phyloP scores from a whole-genome alignment of 768 basidiomycete genomes.

The Tephrocybe sp. region DNA sequence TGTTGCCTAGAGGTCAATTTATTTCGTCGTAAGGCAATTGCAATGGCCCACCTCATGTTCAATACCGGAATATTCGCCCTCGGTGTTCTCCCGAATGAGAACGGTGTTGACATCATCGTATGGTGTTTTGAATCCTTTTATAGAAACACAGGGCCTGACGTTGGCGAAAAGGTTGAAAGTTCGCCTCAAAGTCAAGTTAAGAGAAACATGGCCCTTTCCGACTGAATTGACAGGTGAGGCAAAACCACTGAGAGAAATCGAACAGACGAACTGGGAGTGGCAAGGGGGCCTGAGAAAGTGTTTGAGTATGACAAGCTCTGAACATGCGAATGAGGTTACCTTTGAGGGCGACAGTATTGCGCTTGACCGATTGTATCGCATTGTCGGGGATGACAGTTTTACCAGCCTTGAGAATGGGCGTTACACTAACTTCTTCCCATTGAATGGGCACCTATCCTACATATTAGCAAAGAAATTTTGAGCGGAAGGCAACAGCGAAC shows the following conservation, averaged over 20 bases:
- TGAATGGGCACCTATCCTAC: slow-evolving; percentile 83
- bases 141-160: slow-evolving; percentile 94
- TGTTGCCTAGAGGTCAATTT: slow-evolving; percentile 25
- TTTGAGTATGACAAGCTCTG: background rate
- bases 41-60: slow-evolving; percentile 83
- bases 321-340: slow-evolving; percentile 44
- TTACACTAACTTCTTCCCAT: slow-evolving; percentile 99
- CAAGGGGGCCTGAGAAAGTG: slow-evolving; percentile 72
- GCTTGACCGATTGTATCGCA: slow-evolving; percentile 90
- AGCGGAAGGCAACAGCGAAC: slow-evolving; percentile 38
- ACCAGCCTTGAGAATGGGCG: slow-evolving; percentile 89
- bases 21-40: background rate
- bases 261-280: slow-evolving; percentile 86
- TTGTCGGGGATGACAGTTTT: slow-evolving; percentile 95
- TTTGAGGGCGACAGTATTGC: slow-evolving; percentile 97
- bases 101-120: slow-evolving; percentile 99
- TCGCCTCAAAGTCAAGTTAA: slow-evolving; percentile 94
- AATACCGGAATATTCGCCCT: slow-evolving; percentile 99
- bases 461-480: background rate
- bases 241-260: background rate
- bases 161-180: slow-evolving; percentile 99
- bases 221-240: slow-evolving; percentile 46
- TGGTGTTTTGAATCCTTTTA: slow-evolving; percentile 96
- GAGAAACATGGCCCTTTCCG: slow-evolving; percentile 97
- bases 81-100: slow-evolving; percentile 98